Percentiles rank a stretch among this genome's conserved stretches.
Conservation (phyloP, 306 rosid genomes). For the Casuarina equisetifolia region DNA sequence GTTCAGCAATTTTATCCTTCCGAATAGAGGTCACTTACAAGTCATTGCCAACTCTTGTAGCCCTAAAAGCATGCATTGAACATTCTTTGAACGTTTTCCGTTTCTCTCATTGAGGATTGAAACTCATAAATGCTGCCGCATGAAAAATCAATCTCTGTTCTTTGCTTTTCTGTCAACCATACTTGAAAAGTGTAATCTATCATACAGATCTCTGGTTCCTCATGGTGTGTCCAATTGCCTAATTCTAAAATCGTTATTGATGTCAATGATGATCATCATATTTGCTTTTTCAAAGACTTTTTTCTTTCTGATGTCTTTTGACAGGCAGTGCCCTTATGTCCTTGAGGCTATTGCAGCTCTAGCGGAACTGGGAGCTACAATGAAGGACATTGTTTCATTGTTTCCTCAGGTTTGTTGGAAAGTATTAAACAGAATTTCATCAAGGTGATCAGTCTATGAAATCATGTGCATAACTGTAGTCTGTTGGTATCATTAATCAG, state of each 20-base stretch:
- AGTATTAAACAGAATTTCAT: constrained; percentile 11
- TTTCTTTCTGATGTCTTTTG: constrained; percentile 30
- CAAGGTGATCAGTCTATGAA: constrained; percentile 8
- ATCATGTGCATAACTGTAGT: not conserved
- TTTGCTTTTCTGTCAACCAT: not conserved
- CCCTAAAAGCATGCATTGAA: constrained; percentile 4
- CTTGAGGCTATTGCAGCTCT: constrained; percentile 86
- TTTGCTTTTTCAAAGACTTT: constrained; percentile 23
- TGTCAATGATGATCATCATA: not conserved
- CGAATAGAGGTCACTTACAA: not conserved
- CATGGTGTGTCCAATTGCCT: not conserved
- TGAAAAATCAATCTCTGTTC: not conserved
- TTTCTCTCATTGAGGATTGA: too few relatives aligned
- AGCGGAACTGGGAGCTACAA: constrained; percentile 77
- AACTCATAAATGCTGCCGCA: not conserved
- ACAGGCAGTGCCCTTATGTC: constrained; percentile 83
- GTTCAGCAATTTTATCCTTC: not conserved
- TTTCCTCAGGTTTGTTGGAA: constrained; percentile 82
- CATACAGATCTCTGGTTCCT: not conserved
- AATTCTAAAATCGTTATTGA: not conserved
- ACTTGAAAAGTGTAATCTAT: not conserved
- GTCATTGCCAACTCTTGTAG: not conserved
- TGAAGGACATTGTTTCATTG: constrained; percentile 82
- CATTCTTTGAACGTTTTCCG: not conserved
- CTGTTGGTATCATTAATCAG: not conserved